Evolutionary conservation across 2,329 filamentous ascomycete genomes (phyloP), one percentile per base, ranked within the genome.

Genomic region (Monosporascus sp.): DNA sequence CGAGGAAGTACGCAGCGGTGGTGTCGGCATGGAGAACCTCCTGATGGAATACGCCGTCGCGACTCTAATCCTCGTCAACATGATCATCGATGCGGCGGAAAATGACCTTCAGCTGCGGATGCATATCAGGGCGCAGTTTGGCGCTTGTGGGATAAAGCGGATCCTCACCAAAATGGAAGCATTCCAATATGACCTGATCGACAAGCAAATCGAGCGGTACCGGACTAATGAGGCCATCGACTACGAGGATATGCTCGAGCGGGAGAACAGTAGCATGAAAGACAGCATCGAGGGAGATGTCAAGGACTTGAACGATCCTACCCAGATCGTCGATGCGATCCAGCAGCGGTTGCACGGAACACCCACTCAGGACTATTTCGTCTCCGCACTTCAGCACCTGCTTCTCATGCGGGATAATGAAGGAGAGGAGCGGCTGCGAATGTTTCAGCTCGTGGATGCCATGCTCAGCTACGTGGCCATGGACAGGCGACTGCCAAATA

Each of bases 401-500:
- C 80, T 99, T 62, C 81, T 99, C 45, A 95, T 97, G 60, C 84
- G 91, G 53, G 89, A 96, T 66, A 94, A 91, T 59, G 91, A 95
- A 63, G 88, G 88, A 48, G 94, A 97, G 68, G 94, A 99, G 71
- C 85, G 91, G 16, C 74, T 97, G 57, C 86, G 91, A 48, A 94
- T 97, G 87, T 99, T 97, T 74, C 94, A 97, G 75, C 83, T 99
- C 27, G 92, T 97, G 27, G 94, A 99, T 72, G 87, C 90, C n/a
- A 97, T 97, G 91, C 84, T 99, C 60, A 96, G 91, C 72, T 97
- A 97, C 71, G 93, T 99, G 58, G 93, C 93, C 63, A 99, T 99
- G 93, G 94, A 99, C 71, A 84, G 94, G 66, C 83, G 94, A 58
- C 73, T 97, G 59, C 94, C 94, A 40, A 93, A 99, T 71, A 93